A percentile compares a stretch with the other conserved stretches of the same genome.
phyloP scores from a whole-genome alignment of 306 rosid species.

The Alnus glutinosa region DNA sequence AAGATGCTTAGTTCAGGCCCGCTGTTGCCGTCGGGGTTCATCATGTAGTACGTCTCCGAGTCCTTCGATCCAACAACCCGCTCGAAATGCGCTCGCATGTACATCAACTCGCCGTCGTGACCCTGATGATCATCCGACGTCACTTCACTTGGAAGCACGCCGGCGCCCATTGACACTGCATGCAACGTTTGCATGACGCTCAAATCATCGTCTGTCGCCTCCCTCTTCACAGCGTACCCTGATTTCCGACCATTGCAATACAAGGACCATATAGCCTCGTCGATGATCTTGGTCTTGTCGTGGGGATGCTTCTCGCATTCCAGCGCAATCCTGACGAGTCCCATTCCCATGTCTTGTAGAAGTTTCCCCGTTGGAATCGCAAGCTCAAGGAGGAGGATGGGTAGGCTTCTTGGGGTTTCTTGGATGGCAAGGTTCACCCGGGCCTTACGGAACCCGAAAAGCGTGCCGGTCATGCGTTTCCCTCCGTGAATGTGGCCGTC shows the following conservation, averaged over 20 bases:
- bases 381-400: conserved; percentile 63
- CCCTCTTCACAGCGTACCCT: conserved; percentile 77
- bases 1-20: conserved; percentile 76
- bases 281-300: conserved; percentile 56
- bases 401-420: conserved; percentile 60
- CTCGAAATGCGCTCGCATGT: conserved; percentile 74
- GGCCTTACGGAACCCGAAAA: conserved; percentile 62
- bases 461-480: conserved; percentile 65
- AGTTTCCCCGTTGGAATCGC: conserved; percentile 63
- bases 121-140: conserved; percentile 31
- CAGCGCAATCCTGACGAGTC: conserved; percentile 65
- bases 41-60: conserved; percentile 80
- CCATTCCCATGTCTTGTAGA: conserved; percentile 73
- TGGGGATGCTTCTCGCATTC: conserved; percentile 65
- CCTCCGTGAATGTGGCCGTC: conserved; percentile 60
- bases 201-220: conserved; percentile 68
- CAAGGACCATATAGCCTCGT: conserved; percentile 78
- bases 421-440: conserved; percentile 72
- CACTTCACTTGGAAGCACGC: conserved; percentile 53
- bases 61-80: conserved; percentile 79
- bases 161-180: conserved; percentile 71
- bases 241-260: conserved; percentile 76
- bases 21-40: conserved; percentile 67
- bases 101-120: conserved; percentile 61
- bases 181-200: conserved; percentile 67